A percentile compares a stretch with the other conserved stretches of the same genome.
phyloP scores from a whole-genome alignment of 257 asterid genomes.

The Rehmannia glutinosa region DNA sequence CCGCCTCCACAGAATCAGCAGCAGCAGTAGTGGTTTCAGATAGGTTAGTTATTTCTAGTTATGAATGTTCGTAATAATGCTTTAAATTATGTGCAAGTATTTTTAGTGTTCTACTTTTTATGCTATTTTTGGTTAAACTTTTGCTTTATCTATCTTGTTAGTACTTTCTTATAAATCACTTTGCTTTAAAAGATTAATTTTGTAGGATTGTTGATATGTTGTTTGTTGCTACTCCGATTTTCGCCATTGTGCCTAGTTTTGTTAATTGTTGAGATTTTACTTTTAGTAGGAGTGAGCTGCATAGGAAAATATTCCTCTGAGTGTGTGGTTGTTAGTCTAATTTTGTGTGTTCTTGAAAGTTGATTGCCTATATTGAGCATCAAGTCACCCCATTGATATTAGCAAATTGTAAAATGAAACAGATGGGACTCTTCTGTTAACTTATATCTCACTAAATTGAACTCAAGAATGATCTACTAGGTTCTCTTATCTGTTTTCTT shows the following conservation, averaged over 20 bases:
- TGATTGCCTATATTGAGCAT: not conserved
- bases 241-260: not conserved
- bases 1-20: conserved; percentile 63
- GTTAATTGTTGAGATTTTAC: not conserved
- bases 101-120: no score
- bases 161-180: not conserved
- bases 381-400: not conserved
- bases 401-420: not conserved
- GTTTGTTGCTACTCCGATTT: not conserved
- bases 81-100: not conserved
- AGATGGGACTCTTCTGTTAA: not conserved
- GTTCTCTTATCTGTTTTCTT: not conserved
- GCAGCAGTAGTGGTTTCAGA: conserved; percentile 16
- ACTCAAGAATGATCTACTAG: not conserved
- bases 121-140: no score
- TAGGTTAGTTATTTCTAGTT: conserved; percentile 21
- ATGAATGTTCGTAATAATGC: not conserved
- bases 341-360: no score
- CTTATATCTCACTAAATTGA: not conserved
- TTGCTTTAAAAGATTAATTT: not conserved
- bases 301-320: no score
- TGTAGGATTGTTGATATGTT: not conserved
- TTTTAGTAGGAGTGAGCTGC: no score
- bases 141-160: not conserved
- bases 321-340: no score